These are phyloP conservation scores for Wickerhamiella alocasiicola DNA, from an alignment of 805 yeast genomes.

Conservation along the genomic window DNA sequence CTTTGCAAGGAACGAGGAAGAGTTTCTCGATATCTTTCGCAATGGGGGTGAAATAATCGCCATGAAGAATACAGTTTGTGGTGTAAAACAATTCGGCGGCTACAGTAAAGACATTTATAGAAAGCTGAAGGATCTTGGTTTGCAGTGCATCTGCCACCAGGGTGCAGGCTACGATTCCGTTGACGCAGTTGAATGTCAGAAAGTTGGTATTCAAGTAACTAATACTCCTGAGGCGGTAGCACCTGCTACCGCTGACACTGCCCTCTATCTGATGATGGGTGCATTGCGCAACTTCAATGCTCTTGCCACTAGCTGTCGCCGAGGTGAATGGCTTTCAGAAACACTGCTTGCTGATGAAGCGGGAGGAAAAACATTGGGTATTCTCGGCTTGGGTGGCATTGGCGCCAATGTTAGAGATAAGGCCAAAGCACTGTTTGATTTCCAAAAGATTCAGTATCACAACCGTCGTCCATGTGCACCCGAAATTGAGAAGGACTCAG, in stretches of 20 bases:
- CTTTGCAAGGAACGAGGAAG: slow-evolving; percentile 31
- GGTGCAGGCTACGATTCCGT: slow-evolving; percentile 51
- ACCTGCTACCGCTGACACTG: slow-evolving; percentile 48
- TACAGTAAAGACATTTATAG: slow-evolving; percentile 34
- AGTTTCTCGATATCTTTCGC: slow-evolving; percentile 31
- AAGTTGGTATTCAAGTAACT: slow-evolving; percentile 37
- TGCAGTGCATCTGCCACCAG: slow-evolving; percentile 36
- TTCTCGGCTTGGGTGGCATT: slow-evolving; percentile 53
- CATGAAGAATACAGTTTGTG: slow-evolving; percentile 34
- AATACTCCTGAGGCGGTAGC: slow-evolving; percentile 44
- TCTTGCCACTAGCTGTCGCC: slow-evolving; percentile 33
- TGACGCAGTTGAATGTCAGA: slow-evolving; percentile 33
- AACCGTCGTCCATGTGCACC: slow-evolving; percentile 37
- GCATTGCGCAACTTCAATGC: slow-evolving; percentile 37
- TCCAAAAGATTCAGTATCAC: slow-evolving; percentile 38
- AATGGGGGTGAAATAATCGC: slow-evolving; percentile 28
- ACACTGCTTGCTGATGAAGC: slow-evolving; percentile 38
- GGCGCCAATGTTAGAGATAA: slow-evolving; percentile 46
- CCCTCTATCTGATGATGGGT: slow-evolving; percentile 38
- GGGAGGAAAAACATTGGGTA: slow-evolving; percentile 40
- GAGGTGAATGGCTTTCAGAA: slow-evolving; percentile 38
- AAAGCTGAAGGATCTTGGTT: slow-evolving; percentile 25
- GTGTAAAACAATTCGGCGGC: slow-evolving; percentile 31
- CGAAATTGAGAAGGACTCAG: slow-evolving; percentile 37
- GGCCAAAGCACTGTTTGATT: slow-evolving; percentile 35